Evolutionary conservation across 2,329 filamentous ascomycete genomes (phyloP), one percentile per base, ranked within the genome.

Genomic region (Aspergillus pseudoviridinutans): DNA sequence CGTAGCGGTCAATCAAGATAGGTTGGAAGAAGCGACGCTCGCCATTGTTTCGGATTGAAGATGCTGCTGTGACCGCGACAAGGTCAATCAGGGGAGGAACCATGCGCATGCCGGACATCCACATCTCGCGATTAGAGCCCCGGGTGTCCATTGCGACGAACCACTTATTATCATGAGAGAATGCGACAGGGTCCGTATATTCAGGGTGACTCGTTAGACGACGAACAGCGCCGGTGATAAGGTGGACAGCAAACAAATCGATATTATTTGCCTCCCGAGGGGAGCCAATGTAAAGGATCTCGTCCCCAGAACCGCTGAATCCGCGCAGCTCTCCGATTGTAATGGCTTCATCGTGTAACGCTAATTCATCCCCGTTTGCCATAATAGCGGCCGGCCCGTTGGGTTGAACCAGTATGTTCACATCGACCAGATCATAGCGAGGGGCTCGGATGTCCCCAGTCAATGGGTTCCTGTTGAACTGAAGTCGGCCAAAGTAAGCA

Each of bases 41-140:
- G 0, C 78, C 77, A 52, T 82, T 81, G 58, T 82, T 81, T 5
- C 79, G 74, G 2, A 71, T 76, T 1, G 77, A 79, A 0, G 77
- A 69, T 4, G 67, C 67, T 1, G 68, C 69, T 1, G 70, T 68
- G 0, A 64, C 65, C 3, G 68, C 59, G 28, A 77, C 59, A 4
- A 76, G 46, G 50, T 80, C 77, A 7, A 68, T 71, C 0, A 80
- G n/a, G 0, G 78, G 77, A 1, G 78, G 78, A 0, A 81, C 66
- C 4, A 66, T 59, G 25, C 56, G 58, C 51, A 56, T 47, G 1
- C 60, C 60, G 7, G 60, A 42, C 57, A 61, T 56, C 55, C 55
- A 61, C 60, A 61, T 61, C 29, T 61, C 55, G 14, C 60, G 60
- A 12, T 58, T 32, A 7, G 60, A 56, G 17, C 57, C 60, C 1